Base-by-base conservation (phyloP, 2,329 filamentous ascomycete species). In the Stagonosporopsis vannaccii region DNA sequence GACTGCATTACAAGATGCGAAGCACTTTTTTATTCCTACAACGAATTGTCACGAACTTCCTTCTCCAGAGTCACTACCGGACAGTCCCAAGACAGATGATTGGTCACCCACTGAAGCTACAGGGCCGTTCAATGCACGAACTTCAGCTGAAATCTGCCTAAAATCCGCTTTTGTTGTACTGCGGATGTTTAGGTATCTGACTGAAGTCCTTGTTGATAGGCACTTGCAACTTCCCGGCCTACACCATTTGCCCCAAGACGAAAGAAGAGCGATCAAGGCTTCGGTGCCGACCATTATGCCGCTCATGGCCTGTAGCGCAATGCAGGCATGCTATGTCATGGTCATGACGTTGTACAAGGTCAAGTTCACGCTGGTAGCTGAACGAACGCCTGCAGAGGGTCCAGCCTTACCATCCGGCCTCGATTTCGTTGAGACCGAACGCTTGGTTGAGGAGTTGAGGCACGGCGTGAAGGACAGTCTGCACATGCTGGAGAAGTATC, bases 311-410 rank as follows among this genome's bases (percentile, higher is more conserved):
- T 53, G 39, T 15, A 56, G 53, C n/a, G 44, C 39, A 4, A 58
- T 58, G 54, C 42, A 49, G 30, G 49, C 44, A 19, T 58, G 54
- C 40, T 53, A 53, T 13, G 54, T 58, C 28, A 49, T 58, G 44
- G 22, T 58, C 19, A 53, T 58, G 49, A 58, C 49, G 1, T 17
- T 58, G 2, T 53, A 53, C 43, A 58, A 36, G 17, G 44, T 53
- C 28, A 53, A 44, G 7, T 30, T 20, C 7, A n/a, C 39, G 19
- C 39, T 53, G 28, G 23, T 45, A 12, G 8, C 32, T 15, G 36
- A 45, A n/a, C 28, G 4, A 20, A 4, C 35, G 19, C 22, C 22
- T 17, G 25, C 2, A 20, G 20, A 36, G 8, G 25, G 12, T 15
- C 7, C 32, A 12, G 11, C 4, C 6, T 20, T 28, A 17, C 33